Conservation (phyloP, 495 filamentous ascomycete genomes). For the Pyrenula aspistea region DNA sequence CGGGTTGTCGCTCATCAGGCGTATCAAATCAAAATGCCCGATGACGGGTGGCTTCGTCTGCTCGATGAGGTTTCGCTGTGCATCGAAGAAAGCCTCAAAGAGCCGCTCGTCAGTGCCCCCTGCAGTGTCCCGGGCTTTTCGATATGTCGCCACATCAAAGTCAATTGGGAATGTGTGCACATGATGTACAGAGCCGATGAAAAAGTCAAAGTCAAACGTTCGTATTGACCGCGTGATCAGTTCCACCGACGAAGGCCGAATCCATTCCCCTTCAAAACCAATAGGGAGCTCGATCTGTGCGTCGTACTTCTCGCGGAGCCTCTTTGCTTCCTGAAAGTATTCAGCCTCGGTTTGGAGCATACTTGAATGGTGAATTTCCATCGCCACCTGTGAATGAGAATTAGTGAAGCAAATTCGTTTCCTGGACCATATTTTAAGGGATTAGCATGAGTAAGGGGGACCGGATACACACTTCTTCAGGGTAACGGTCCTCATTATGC, state of each 20-base stretch:
- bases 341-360: slow-evolving; percentile 47
- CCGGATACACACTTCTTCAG: slow-evolving; percentile 61
- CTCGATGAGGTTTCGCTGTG: slow-evolving; percentile 68
- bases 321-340: slow-evolving; percentile 58
- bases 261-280: slow-evolving; percentile 89
- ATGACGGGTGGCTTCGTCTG: slow-evolving; percentile 67
- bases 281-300: slow-evolving; percentile 67
- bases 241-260: slow-evolving; percentile 49
- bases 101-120: slow-evolving; percentile 58
- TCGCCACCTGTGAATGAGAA: background rate
- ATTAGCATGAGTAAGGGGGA: no score
- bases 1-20: slow-evolving; percentile 61
- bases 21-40: slow-evolving; percentile 87
- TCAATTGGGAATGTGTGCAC: slow-evolving; percentile 79
- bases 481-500: slow-evolving; percentile 65
- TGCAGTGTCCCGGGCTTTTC: slow-evolving; percentile 39
- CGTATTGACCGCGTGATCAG: slow-evolving; percentile 47
- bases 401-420: no score
- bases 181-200: slow-evolving; percentile 87
- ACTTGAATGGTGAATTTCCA: slow-evolving; percentile 12
- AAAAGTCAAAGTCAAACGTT: slow-evolving; percentile 63
- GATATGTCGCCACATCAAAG: slow-evolving; percentile 59
- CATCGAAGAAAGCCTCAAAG: slow-evolving; percentile 76
- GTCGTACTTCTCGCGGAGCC: slow-evolving; percentile 59
- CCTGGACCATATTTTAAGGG: slow-evolving; percentile 1